Percentiles rank a stretch among this genome's conserved stretches.
Evolutionary conservation across 331 rosid genomes (phyloP).

Genomic region (Quercus lobata): DNA sequence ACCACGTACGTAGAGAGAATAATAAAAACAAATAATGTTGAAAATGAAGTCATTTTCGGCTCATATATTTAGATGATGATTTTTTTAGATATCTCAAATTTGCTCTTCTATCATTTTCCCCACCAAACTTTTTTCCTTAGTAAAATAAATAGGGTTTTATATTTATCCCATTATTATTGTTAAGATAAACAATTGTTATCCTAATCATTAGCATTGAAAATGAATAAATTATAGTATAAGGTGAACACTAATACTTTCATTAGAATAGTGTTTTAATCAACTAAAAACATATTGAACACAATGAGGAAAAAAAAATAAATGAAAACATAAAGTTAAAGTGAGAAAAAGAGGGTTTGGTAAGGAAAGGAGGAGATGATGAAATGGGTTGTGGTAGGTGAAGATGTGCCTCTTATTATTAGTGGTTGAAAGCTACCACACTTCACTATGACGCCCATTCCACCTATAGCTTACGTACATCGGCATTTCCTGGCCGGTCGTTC

Average conservation of each 20-base stretch:
- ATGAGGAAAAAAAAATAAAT: background rate
- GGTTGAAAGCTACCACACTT: conserved; percentile 19
- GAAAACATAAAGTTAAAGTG: background rate
- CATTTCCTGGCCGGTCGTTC: background rate
- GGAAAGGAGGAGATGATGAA: conserved; percentile 17
- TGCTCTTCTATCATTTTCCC: background rate
- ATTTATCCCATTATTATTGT: no score
- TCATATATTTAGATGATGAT: background rate
- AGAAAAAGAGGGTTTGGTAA: conserved; percentile 46
- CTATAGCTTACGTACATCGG: background rate
- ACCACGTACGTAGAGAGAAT: conserved; percentile 7
- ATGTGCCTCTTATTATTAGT: conserved; percentile 13
- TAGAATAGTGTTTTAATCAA: background rate
- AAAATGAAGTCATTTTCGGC: background rate
- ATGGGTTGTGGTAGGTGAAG: conserved; percentile 39
- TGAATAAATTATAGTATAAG: background rate
- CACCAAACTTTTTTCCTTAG: background rate
- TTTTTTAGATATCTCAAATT: background rate
- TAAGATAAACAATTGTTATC: no score
- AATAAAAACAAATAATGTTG: background rate
- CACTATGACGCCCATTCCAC: conserved; percentile 6
- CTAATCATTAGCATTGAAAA: background rate
- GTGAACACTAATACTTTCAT: background rate
- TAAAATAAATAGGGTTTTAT: background rate
- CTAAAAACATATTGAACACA: background rate